Conservation (phyloP, 2,329 filamentous ascomycete genomes). For the Macroventuria anomochaeta region DNA sequence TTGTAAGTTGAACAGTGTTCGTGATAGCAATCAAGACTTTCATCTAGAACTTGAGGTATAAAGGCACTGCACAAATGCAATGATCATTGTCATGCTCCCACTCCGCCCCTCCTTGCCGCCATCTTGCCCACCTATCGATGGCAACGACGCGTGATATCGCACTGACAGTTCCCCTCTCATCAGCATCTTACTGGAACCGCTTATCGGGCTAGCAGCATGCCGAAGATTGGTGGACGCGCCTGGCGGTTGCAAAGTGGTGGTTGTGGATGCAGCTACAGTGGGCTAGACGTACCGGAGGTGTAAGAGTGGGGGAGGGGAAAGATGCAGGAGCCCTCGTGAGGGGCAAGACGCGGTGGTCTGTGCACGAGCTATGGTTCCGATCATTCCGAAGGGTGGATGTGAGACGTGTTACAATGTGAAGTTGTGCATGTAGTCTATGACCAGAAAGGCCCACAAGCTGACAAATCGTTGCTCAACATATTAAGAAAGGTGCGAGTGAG, state of each 20-base stretch:
- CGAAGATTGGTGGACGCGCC: neutral
- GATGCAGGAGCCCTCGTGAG: neutral
- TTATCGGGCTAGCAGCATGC: constrained; percentile 20
- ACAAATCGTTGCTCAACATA: neutral
- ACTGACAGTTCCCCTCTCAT: constrained; percentile 13
- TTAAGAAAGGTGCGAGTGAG: neutral
- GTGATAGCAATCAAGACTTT: too few species aligned
- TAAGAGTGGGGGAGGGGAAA: constrained; percentile 34
- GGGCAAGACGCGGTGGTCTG: neutral
- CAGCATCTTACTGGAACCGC: constrained; percentile 5
- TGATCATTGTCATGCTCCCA: constrained; percentile 9
- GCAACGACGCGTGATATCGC: constrained; percentile 17
- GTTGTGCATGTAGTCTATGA: too few species aligned
- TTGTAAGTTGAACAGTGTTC: neutral
- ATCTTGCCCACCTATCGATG: constrained; percentile 33
- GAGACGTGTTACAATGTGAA: neutral
- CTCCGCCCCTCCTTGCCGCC: constrained; percentile 22
- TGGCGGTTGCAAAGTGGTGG: constrained; percentile 8
- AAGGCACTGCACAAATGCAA: constrained; percentile 6
- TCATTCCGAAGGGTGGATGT: constrained; percentile 1
- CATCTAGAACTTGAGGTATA: neutral
- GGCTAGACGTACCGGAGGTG: constrained; percentile 11
- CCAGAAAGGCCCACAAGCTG: too few species aligned
- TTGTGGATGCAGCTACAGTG: constrained; percentile 5
- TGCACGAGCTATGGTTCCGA: constrained; percentile 17